Evolutionary conservation across 2,329 filamentous ascomycete genomes (phyloP).

Genomic region (Botrytis cinerea): DNA sequence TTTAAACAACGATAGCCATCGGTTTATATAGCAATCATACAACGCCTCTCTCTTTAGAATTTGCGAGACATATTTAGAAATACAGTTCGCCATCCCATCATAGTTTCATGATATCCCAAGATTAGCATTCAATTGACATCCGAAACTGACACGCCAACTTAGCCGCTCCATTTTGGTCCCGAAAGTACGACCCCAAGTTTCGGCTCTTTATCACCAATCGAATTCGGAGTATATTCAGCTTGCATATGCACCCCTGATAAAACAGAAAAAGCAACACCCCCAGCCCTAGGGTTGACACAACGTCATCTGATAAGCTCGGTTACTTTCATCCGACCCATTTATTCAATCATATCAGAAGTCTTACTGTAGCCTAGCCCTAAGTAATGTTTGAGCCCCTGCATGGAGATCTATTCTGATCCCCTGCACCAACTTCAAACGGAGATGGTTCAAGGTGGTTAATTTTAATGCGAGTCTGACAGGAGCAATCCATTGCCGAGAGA

Average conservation of each 20-base stretch:
- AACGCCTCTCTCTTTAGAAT: not conserved
- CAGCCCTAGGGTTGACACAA: constrained; percentile 5
- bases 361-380: not conserved
- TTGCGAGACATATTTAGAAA: not conserved
- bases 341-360: not conserved
- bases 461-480: constrained; percentile 2
- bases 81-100: not conserved
- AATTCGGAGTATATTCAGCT: not conserved
- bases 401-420: constrained; percentile 13
- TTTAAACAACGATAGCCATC: not conserved
- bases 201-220: not conserved
- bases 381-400: not conserved
- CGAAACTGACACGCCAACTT: not conserved
- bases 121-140: not conserved
- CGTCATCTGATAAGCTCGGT: constrained; percentile 15
- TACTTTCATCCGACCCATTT: constrained; percentile 2
- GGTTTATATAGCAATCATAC: constrained; percentile 8
- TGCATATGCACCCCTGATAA: not conserved
- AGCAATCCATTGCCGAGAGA: not conserved
- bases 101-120: not conserved
- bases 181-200: constrained; percentile 15
- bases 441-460: not conserved
- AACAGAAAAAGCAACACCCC: not conserved
- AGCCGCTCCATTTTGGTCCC: constrained; percentile 5
- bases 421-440: constrained; percentile 9